A percentile compares a stretch with the other conserved stretches of the same genome.
Conservation (phyloP, 352 stramenopile species). For the Peronospora belbahrii region DNA sequence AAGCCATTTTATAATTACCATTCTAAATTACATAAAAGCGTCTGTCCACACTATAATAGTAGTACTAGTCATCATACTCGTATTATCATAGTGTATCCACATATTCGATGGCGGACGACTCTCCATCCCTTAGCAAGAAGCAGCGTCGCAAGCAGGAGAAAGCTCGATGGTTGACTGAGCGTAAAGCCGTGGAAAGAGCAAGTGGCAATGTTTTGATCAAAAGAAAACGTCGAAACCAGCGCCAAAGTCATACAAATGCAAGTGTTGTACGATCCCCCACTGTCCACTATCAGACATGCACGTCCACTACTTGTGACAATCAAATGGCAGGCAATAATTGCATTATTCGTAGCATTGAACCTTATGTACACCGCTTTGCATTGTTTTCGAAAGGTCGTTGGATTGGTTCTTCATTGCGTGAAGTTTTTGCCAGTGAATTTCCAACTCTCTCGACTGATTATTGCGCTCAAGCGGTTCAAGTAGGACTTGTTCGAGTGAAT, state of each 20-base stretch:
- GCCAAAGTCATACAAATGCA: conserved; percentile 10
- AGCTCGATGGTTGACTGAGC: conserved; percentile 27
- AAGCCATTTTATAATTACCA: too few species aligned
- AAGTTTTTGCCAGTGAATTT: conserved; percentile 77
- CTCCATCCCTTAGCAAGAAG: conserved; percentile 32
- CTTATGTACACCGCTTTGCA: conserved; percentile 89
- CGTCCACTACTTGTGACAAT: conserved; percentile 27
- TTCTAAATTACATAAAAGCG: too few species aligned
- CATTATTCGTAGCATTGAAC: conserved; percentile 46
- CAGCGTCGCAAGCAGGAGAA: conserved; percentile 42
- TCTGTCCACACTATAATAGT: too few species aligned
- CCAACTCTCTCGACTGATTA: conserved; percentile 33
- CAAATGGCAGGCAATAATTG: conserved; percentile 19
- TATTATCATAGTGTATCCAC: too few species aligned
- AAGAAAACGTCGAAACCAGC: conserved; percentile 40
- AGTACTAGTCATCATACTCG: too few species aligned
- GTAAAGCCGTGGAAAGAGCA: conserved; percentile 22
- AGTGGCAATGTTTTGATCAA: conserved; percentile 11
- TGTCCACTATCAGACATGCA: conserved; percentile 21
- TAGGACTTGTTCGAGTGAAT: conserved; percentile 87
- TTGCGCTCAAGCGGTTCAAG: conserved; percentile 58
- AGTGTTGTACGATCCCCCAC: conserved; percentile 8
- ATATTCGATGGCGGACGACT: conserved; percentile 11
- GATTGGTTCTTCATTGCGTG: conserved; percentile 67
- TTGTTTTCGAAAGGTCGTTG: conserved; percentile 89